Base-by-base conservation (phyloP, 2,329 filamentous ascomycete species). In the Trichoderma sp. region DNA sequence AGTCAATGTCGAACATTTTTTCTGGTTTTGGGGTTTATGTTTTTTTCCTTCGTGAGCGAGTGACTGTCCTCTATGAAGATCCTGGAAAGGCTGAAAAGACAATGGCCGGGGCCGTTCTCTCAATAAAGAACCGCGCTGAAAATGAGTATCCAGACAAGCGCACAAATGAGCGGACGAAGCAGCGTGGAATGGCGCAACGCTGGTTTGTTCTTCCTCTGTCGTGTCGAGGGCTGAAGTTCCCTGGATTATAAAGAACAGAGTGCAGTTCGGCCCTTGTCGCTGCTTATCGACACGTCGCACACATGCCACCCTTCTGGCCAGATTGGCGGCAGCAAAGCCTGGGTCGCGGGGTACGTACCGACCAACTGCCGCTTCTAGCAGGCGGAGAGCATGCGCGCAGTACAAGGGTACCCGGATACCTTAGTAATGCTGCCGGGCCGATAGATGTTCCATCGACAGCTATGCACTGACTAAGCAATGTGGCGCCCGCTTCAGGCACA, bases 1-100 rank as follows among this genome's bases (percentile, higher is more conserved):
- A 97, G 88, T 97, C 91, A 79, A 92, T 84, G 77, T 86, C 84
- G 79, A 89, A 85, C 87, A 90, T 90, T 76, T 64, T 35, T 18
- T 16, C 24, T 35, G 33, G 6, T 62, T 63, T 9, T 62, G 27
- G 59, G n/a, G 21, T 14, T n/a, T 6, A 18, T 18, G 6, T 31
- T 60, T 29, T 60, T 31, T 60, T 60, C n/a, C 16, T 29, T 33
- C 41, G 16, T 18, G 56, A 27, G 59, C n/a, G 24, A 38, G 29
- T 41, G 29, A 53, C 11, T 21, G 33, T 50, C 27, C 33, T 35
- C 53, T 41, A 45, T 31, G 3, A 41, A 29, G 29, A 11, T 33
- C 14, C 63, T 16, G 29, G 3, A 53, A 24, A 33, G 12, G 24
- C 18, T 35, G 45, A 21, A 64, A 38, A 3, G 18, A 21, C 29